These are phyloP conservation scores for Cordyceps cateniannulata DNA, from an alignment of 2,329 filamentous ascomycete species.

Conservation along the genomic window DNA sequence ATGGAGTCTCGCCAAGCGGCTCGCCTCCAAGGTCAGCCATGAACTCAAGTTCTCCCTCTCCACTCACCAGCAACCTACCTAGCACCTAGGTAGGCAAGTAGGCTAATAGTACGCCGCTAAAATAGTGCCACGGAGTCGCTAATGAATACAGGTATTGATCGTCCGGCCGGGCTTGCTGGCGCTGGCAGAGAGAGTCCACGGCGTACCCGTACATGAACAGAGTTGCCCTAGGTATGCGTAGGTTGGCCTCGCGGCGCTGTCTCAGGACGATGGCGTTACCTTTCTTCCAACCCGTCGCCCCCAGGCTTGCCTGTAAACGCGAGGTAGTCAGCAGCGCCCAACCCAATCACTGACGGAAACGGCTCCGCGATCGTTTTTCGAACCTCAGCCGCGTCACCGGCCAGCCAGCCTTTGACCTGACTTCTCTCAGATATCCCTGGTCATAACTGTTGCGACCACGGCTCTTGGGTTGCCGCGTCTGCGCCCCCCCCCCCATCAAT, in stretches of 20 bases:
- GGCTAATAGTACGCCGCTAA: background rate
- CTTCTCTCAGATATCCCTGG: background rate
- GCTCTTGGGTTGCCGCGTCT: background rate
- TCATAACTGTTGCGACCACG: background rate
- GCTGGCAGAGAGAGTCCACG: background rate
- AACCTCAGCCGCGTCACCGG: background rate
- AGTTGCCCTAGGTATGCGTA: too few species aligned
- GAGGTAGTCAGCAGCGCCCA: background rate
- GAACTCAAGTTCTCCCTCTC: too few species aligned
- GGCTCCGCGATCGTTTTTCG: constrained; percentile 1
- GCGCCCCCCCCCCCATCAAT: background rate
- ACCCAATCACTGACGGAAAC: background rate
- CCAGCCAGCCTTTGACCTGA: background rate
- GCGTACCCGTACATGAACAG: too few species aligned
- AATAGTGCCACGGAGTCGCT: background rate
- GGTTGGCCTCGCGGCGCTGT: too few species aligned
- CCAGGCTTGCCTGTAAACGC: background rate
- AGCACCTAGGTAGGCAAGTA: too few species aligned
- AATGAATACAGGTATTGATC: background rate
- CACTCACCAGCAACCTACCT: too few species aligned
- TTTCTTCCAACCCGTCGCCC: too few species aligned
- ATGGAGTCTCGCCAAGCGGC: background rate
- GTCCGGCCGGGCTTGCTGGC: background rate
- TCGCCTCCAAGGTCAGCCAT: too few species aligned
- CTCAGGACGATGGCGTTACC: background rate